These are phyloP conservation scores for Retiboletus flavoniger DNA, from an alignment of 1,284 basidiomycete genomes.

Conservation along the genomic window DNA sequence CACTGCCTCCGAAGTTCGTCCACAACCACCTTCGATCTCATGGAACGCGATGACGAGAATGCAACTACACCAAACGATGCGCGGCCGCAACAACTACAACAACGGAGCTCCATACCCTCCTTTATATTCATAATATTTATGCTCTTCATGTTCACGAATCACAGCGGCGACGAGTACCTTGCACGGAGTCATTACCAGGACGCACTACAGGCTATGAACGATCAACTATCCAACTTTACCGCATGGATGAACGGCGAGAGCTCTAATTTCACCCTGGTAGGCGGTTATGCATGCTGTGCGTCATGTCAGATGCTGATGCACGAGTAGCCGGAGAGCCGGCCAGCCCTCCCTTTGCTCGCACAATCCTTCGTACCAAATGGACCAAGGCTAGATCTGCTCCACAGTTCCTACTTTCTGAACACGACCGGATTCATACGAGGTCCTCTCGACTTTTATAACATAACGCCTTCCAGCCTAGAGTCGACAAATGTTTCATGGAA, in stretches of 20 bases:
- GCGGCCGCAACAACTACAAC: constrained; percentile 21
- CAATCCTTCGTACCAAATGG: constrained; percentile 50
- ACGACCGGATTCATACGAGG: constrained; percentile 76
- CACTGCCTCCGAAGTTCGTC: too few species aligned
- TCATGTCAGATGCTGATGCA: constrained; percentile 2
- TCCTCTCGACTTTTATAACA: constrained; percentile 58
- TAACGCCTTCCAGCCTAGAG: constrained; percentile 46
- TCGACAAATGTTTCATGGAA: constrained; percentile 48
- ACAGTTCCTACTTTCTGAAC: constrained; percentile 67
- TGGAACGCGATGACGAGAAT: constrained; percentile 33
- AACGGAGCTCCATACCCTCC: constrained; percentile 51
- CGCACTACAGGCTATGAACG: constrained; percentile 52
- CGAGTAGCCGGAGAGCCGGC: constrained; percentile 52
- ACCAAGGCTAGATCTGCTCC: constrained; percentile 43
- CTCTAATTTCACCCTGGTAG: constrained; percentile 66
- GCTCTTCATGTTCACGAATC: constrained; percentile 73
- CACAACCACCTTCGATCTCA: constrained; percentile 11
- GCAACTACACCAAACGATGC: constrained; percentile 9
- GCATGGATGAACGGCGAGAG: constrained; percentile 70
- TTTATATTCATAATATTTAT: constrained; percentile 71
- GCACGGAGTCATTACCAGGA: constrained; percentile 63
- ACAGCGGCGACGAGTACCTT: constrained; percentile 61
- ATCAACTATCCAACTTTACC: constrained; percentile 67
- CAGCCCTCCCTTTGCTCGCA: constrained; percentile 48
- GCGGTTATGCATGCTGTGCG: constrained; percentile 25